Conservation (phyloP, 2,329 filamentous ascomycete genomes). For the Lasiodiplodia theobromae region DNA sequence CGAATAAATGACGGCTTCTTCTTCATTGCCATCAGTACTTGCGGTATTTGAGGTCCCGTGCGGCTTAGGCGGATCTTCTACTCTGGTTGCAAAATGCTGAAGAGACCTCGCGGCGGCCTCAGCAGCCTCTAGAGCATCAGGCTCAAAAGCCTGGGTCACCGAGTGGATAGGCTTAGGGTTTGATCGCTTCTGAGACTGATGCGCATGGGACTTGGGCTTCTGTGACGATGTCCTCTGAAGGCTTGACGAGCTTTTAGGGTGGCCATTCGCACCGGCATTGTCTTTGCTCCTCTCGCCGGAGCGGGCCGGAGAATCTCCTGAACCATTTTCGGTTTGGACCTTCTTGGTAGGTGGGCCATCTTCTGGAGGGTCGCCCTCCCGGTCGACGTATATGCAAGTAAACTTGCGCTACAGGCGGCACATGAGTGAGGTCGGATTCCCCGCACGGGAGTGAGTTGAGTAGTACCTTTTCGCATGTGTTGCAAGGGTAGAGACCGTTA, state of each 20-base stretch:
- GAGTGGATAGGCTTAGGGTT: constrained; percentile 1
- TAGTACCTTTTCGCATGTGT: constrained; percentile 65
- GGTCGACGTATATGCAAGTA: constrained; percentile 48
- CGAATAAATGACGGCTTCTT: constrained; percentile 64
- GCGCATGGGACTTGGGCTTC: not conserved
- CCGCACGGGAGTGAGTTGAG: constrained; percentile 37
- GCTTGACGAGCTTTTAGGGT: constrained; percentile 5
- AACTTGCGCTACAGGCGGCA: constrained; percentile 44
- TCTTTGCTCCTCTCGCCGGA: constrained; percentile 1
- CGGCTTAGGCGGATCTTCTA: constrained; percentile 38
- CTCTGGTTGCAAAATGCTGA: constrained; percentile 36
- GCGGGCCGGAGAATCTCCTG: not conserved
- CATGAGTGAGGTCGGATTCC: constrained; percentile 18
- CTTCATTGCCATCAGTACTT: constrained; percentile 56
- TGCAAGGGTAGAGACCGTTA: constrained; percentile 65
- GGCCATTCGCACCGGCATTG: not conserved
- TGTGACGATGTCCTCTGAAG: constrained; percentile 4
- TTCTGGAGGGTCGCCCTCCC: constrained; percentile 44
- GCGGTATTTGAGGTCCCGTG: constrained; percentile 39
- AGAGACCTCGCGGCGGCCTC: constrained; percentile 38
- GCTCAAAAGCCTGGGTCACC: constrained; percentile 34
- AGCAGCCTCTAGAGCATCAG: constrained; percentile 29
- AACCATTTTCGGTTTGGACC: constrained; percentile 36
- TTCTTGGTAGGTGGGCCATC: constrained; percentile 49
- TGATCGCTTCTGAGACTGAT: not conserved